phyloP scores from a whole-genome alignment of 768 basidiomycete species.

The Psilocybe tampanensis region DNA sequence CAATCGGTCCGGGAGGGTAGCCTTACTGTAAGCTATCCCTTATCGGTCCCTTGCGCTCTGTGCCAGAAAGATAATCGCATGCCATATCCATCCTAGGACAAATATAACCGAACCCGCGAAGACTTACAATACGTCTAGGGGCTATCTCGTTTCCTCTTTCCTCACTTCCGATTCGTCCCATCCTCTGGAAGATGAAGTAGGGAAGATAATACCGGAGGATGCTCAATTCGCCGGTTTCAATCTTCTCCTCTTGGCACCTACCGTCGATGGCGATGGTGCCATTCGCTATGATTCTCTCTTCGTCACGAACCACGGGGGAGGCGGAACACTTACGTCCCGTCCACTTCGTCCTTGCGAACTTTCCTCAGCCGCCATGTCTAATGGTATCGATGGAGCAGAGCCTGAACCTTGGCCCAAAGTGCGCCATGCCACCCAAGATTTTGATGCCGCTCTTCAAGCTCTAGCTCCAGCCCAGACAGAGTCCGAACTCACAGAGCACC shows the following conservation, averaged over 20 bases:
- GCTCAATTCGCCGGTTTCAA: constrained; percentile 80
- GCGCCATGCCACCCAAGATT: constrained; percentile 49
- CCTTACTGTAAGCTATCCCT: constrained; percentile 60
- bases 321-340: constrained; percentile 57
- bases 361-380: constrained; percentile 65
- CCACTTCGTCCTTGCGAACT: constrained; percentile 52
- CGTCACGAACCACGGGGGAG: constrained; percentile 74
- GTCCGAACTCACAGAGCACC: constrained; percentile 51
- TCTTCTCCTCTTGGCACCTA: constrained; percentile 64
- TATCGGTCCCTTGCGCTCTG: constrained; percentile 5
- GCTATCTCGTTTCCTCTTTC: constrained; percentile 67
- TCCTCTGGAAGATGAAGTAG: constrained; percentile 51
- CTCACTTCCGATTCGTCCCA: constrained; percentile 53
- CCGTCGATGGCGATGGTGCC: constrained; percentile 24
- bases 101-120: constrained; percentile 77
- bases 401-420: constrained; percentile 78
- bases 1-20: constrained; percentile 63
- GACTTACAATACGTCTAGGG: constrained; percentile 61
- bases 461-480: constrained; percentile 45
- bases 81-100: constrained; percentile 52
- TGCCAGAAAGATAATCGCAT: constrained; percentile 9
- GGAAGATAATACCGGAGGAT: constrained; percentile 47
- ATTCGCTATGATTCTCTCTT: constrained; percentile 55
- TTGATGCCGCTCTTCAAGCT: constrained; percentile 45
- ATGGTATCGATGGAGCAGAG: constrained; percentile 69